Evolutionary conservation across 2,329 filamentous ascomycete species (phyloP), one percentile per base, ranked within the genome.

Genomic region (Aspergillus fumigatus): DNA sequence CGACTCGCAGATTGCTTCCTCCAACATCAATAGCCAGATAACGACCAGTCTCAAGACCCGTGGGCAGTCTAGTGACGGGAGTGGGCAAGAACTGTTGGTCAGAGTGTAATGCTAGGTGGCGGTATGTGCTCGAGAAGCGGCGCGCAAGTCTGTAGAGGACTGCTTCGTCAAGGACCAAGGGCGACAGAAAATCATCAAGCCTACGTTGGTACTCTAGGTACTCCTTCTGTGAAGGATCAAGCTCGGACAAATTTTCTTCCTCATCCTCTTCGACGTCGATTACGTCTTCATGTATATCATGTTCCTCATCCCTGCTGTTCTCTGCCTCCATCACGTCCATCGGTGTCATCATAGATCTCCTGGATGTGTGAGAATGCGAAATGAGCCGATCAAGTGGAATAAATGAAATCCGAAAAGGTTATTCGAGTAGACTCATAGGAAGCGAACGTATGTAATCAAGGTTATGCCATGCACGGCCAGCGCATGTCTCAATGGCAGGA

Each of bases 11-110:
- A 59, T 84, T 84, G 53, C 78, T 82, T 5, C 81, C 81, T 48
- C 82, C 82, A 38, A 84, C 80, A 67, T 84, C 81, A 54, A 84
- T 83, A 49, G 80, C 80, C 51, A 84, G 63, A 61, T 83, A 84
- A 26, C 76, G 79, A 41, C 81, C 81, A 5, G 78, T 80, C 64
- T 84, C 81, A 60, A 77, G 73, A 19, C 82, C 81, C 1, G 76
- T 80, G 11, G 77, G 77, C 29, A 79, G 63, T 57, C 71, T 71
- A 21, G 77, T 79, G 21, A 79, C 76, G 0, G 77, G 77, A 0
- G 77, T 79, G 17, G 77, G 77, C 29, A 79, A 62, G 56, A 79
- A 79, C 59, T 79, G 77, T 61, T 79, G 69, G 48, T 77, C 72
- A 14, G 77, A 79, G 7, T 71, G 72, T 53, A 74, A 62, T 35